Evolutionary conservation across 352 stramenopile species (phyloP), one percentile per base, ranked within the genome.

Genomic region (Globisporangium solare): DNA sequence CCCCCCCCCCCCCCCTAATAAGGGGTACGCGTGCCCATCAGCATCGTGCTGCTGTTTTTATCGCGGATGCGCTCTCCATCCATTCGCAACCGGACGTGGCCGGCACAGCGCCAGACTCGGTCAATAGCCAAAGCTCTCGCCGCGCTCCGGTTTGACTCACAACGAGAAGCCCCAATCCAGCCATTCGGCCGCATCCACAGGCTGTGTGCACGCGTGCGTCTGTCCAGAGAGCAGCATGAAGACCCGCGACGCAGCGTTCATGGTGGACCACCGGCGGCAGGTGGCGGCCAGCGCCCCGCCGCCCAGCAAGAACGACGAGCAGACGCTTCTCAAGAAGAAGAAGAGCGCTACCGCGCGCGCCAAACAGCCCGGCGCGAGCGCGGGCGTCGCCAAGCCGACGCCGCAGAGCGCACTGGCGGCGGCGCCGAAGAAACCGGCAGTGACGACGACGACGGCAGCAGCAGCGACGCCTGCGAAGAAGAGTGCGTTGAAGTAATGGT

Each of bases 261-360:
- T 71, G 47, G 66, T 75, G 63, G 68, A 76, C 58, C 66, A 76
- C 47, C 70, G 68, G 27, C 68, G 68, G 15, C 66, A 78, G 40
- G 46, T 67, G 45, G 54, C 41, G 54, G 56, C 49, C 45, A 56
- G 37, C 53, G 63, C 51, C 22, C 56, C 56, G 18, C 50, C 51
- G n/a, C 46, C 58, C 47, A 61, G 47, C 35, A 70, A 63, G 58
- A 62, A 69, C 24, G 61, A 73, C 39, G 65, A 75, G 20, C 60
- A 68, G 21, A 13, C 52, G 18, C 24, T 47, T 8, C 27, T 35
- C 27, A 74, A 74, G 61, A 79, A 75, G 67, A 74, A 76, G 41
- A 61, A 71, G 41, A 61, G 54, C 37, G 46, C 45, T 21, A 12
- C 6, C 17, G 18, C 14, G 20, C 47, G 15, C 17, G 11, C 8